Conservation (phyloP, 805 yeast species). For the Saitoella complicata region DNA sequence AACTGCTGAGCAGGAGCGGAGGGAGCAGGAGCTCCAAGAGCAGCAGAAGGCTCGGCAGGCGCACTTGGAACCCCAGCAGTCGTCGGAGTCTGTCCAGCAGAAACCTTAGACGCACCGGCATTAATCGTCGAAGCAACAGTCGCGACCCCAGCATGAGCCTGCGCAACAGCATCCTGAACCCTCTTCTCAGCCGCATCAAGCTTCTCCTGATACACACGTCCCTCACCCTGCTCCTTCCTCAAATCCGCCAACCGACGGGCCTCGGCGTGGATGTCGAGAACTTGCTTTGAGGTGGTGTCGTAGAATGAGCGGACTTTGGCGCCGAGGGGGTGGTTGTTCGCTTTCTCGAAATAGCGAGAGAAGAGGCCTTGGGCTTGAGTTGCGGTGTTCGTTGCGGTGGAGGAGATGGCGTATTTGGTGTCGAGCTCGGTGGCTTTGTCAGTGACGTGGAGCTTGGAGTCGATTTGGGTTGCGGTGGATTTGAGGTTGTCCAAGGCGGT, state of each 20-base stretch:
- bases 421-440: conserved; percentile 32
- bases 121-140: too few relatives aligned
- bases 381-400: conserved; percentile 24
- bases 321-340: conserved; percentile 30
- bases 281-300: conserved; percentile 37
- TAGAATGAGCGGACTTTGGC: conserved; percentile 46
- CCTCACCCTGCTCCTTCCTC: too few relatives aligned
- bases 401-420: conserved; percentile 17
- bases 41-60: too few relatives aligned
- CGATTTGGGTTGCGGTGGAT: conserved; percentile 21
- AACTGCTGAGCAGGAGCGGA: too few relatives aligned
- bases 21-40: too few relatives aligned
- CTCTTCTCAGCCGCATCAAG: too few relatives aligned
- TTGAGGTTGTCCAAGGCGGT: conserved; percentile 14
- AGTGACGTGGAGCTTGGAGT: conserved; percentile 43
- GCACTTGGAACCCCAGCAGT: too few relatives aligned
- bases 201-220: too few relatives aligned
- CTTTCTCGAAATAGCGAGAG: conserved; percentile 20
- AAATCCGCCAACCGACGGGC: conserved; percentile 50
- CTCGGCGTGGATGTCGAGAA: conserved; percentile 50
- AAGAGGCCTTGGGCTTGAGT: conserved; percentile 19
- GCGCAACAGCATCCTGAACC: too few relatives aligned
- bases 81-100: too few relatives aligned
- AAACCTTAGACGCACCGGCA: too few relatives aligned
- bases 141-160: too few relatives aligned